Evolutionary conservation across 345 rosid species (phyloP).

Genomic region (Linum tenue): DNA sequence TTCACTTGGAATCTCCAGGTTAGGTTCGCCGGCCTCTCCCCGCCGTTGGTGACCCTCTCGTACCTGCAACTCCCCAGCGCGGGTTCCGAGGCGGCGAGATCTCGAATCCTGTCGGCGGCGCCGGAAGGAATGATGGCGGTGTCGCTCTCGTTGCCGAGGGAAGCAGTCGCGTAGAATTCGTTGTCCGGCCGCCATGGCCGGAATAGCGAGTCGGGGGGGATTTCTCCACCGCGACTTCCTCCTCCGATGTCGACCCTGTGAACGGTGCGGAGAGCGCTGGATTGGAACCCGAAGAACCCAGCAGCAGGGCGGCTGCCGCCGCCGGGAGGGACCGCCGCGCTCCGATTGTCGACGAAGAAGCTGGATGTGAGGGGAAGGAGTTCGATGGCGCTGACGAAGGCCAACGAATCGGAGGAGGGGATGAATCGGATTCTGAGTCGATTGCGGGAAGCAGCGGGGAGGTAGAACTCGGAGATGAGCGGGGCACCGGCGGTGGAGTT

Average conservation of each 20-base stretch:
- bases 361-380: not conserved
- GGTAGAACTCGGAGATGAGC: slow-evolving; percentile 33
- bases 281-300: not conserved
- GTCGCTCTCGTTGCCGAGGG: not conserved
- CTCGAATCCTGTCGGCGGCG: accelerated
- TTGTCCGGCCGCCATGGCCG: slow-evolving; percentile 4
- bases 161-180: not conserved
- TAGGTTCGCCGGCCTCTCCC: not conserved
- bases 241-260: slow-evolving; percentile 7
- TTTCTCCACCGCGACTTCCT: not conserved
- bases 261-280: slow-evolving; percentile 3
- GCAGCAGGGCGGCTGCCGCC: no score
- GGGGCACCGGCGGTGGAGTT: no score
- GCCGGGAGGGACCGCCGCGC: not conserved
- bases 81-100: not conserved
- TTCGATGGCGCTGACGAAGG: slow-evolving; percentile 13
- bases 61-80: slow-evolving; percentile 8
- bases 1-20: slow-evolving; percentile 9
- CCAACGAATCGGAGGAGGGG: slow-evolving; percentile 1
- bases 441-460: slow-evolving; percentile 13
- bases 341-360: not conserved
- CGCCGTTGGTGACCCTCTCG: no score
- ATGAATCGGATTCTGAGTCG: slow-evolving; percentile 14
- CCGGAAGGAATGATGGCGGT: not conserved
- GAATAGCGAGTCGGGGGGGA: not conserved